These are phyloP conservation scores for Dipodascus albidus DNA, from an alignment of 805 yeast genomes.

Conservation along the genomic window DNA sequence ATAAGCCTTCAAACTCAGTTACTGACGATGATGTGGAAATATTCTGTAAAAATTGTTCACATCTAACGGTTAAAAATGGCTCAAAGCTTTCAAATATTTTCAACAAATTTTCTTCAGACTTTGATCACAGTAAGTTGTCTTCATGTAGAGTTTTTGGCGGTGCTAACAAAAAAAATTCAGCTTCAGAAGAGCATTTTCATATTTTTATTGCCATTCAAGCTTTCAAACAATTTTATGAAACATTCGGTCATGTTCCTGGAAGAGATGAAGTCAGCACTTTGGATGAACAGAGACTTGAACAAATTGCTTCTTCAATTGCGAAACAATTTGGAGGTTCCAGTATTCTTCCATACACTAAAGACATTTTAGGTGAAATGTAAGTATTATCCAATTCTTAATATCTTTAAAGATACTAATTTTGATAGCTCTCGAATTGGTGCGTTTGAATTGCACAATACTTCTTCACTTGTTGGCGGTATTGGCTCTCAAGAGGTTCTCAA, in stretches of 20 bases:
- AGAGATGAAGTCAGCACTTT: background rate
- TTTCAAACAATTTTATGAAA: slow-evolving; percentile 16
- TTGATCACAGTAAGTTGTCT: background rate
- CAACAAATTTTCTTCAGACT: slow-evolving; percentile 5
- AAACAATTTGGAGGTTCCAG: slow-evolving; percentile 10
- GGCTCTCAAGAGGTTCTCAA: slow-evolving; percentile 79
- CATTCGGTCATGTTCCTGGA: slow-evolving; percentile 2
- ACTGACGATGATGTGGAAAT: slow-evolving; percentile 28
- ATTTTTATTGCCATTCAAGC: slow-evolving; percentile 18
- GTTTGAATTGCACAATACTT: slow-evolving; percentile 41
- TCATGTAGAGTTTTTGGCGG: background rate
- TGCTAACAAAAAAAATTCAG: no score
- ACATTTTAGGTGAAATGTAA: slow-evolving; percentile 36
- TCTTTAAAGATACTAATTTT: background rate
- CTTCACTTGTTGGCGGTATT: slow-evolving; percentile 72
- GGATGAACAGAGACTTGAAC: background rate
- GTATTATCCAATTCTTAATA: no score
- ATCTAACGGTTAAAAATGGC: slow-evolving; percentile 40
- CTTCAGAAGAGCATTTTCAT: slow-evolving; percentile 13
- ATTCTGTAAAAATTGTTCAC: slow-evolving; percentile 55
- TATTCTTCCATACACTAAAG: slow-evolving; percentile 10
- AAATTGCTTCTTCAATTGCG: background rate
- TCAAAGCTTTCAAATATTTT: slow-evolving; percentile 14
- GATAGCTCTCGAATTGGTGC: slow-evolving; percentile 25
- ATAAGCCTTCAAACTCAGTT: slow-evolving; percentile 24